Percentiles rank a stretch among this genome's conserved stretches.
phyloP scores from a whole-genome alignment of 148 eudicot genomes.

The Fallopia convolvulus region DNA sequence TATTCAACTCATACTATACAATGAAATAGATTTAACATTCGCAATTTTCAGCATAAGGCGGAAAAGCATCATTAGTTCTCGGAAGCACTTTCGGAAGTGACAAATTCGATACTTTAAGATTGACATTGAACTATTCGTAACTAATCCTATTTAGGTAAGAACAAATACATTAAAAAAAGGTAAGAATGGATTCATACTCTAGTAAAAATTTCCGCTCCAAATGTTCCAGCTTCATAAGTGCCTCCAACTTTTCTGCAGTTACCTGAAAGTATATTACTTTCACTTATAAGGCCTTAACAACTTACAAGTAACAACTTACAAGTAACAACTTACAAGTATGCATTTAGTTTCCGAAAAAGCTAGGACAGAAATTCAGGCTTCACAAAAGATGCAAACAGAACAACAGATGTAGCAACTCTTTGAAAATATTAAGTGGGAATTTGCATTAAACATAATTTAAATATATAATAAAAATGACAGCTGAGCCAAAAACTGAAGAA shows the following conservation, averaged over 20 bases:
- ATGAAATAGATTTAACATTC: neutral
- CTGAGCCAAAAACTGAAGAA: neutral
- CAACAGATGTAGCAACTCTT: neutral
- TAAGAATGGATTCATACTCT: conserved; percentile 40
- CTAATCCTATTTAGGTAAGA: neutral
- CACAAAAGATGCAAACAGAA: neutral
- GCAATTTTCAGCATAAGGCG: neutral
- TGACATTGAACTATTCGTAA: neutral
- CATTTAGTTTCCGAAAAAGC: neutral
- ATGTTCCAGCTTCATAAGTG: conserved; percentile 82
- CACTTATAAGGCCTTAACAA: neutral
- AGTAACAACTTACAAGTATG: no score
- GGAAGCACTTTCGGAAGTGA: neutral
- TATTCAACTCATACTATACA: neutral
- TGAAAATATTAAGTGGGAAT: neutral
- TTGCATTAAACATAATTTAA: neutral
- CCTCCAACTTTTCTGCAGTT: conserved; percentile 79
- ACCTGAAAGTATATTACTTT: conserved; percentile 37
- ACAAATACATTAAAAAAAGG: conserved; percentile 9
- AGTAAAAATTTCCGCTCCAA: conserved; percentile 57
- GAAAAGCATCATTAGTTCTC: neutral
- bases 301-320: no score
- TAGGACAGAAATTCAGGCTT: neutral
- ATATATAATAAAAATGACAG: neutral
- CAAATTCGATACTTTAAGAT: neutral